phyloP scores from a whole-genome alignment of 2,329 filamentous ascomycete genomes.

The Apiospora marii region DNA sequence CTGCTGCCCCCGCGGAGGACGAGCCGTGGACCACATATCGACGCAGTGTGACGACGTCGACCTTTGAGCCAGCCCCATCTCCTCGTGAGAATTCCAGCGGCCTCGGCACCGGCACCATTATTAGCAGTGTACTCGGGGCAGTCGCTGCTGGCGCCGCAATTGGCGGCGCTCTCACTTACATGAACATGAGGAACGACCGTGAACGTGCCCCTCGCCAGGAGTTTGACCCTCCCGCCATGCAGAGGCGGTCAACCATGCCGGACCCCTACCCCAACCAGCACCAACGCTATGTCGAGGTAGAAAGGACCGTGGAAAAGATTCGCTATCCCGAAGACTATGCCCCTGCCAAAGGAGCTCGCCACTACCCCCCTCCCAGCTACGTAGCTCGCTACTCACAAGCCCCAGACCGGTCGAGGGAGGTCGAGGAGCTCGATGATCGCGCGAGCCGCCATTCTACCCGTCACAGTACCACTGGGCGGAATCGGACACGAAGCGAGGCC shows the following conservation, averaged over 20 bases:
- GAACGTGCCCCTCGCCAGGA: slow-evolving; percentile 50
- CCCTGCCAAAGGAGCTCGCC: slow-evolving; percentile 34
- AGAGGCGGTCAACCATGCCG: slow-evolving; percentile 56
- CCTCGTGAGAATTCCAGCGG: slow-evolving; percentile 46
- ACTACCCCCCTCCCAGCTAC: slow-evolving; percentile 47
- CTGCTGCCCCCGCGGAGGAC: slow-evolving; percentile 31
- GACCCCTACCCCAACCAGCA: slow-evolving; percentile 44
- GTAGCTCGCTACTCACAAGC: slow-evolving; percentile 47
- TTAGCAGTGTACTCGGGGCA: slow-evolving; percentile 80
- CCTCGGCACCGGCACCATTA: slow-evolving; percentile 67
- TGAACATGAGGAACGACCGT: slow-evolving; percentile 68
- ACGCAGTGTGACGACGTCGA: slow-evolving; percentile 47
- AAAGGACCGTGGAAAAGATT: slow-evolving; percentile 47
- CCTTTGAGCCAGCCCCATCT: slow-evolving; percentile 39
- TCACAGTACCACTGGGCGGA: slow-evolving; percentile 42
- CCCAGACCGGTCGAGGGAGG: slow-evolving; percentile 39
- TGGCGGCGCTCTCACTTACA: slow-evolving; percentile 70
- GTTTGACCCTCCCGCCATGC: slow-evolving; percentile 49
- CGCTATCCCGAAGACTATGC: slow-evolving; percentile 47
- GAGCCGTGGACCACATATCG: slow-evolving; percentile 38
- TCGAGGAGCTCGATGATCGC: slow-evolving; percentile 50
- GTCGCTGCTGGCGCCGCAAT: slow-evolving; percentile 76
- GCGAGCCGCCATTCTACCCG: slow-evolving; percentile 51
- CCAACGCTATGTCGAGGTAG: slow-evolving; percentile 48
- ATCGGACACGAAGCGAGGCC: slow-evolving; percentile 51